Base-by-base conservation (phyloP, 2,329 filamentous ascomycete genomes). In the Stachybotrys chartarum region DNA sequence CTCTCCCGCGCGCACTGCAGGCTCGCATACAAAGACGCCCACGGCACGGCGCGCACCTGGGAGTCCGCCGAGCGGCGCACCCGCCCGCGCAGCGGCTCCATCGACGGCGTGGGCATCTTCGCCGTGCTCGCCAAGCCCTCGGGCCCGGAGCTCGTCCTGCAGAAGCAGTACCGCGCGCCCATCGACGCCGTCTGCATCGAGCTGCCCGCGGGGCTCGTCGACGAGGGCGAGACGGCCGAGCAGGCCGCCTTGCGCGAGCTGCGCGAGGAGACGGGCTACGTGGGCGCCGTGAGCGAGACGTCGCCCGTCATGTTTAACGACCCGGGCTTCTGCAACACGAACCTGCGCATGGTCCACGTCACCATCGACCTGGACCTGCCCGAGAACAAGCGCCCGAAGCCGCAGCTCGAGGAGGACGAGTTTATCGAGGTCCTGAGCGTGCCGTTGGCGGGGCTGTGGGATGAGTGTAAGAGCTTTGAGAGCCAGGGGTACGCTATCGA, bases 391-490 rank as follows among this genome's bases (percentile, higher is more conserved):
- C 76, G 88, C 54, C 83, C 83, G 1, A 78, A 84, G 68, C 85
- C 88, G 0, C 74, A 87, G 65, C 76, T 92, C 7, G 88, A 93
- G 66, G 88, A 91, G 30, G 86, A 84, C 59, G 89, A 93, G 71
- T 92, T 91, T 66, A 92, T 93, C 64, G 88, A 92, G 68, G 85
- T 86, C 39, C 92, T 93, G 64, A 82, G 81, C 8, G 78, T 90
- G 7, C 85, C 84, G 6, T 66, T 93, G 48, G 74, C 71, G 18
- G 74, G 79, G 14, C 69, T 93, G 45, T 91, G 86, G 74, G 78
- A 78, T 0, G 84, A 87, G 65, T 85, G 85, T 66, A 83, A 83
- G 67, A 79, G 70, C 59, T 75, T 91, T 1, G 88, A 91, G 65
- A 73, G 74, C 2, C 75, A 90, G 59, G 90, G 90, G 0, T 91